Percentiles rank a stretch among this genome's conserved stretches.
Conservation (phyloP, 345 rosid species). For the Citrus hindsii region DNA sequence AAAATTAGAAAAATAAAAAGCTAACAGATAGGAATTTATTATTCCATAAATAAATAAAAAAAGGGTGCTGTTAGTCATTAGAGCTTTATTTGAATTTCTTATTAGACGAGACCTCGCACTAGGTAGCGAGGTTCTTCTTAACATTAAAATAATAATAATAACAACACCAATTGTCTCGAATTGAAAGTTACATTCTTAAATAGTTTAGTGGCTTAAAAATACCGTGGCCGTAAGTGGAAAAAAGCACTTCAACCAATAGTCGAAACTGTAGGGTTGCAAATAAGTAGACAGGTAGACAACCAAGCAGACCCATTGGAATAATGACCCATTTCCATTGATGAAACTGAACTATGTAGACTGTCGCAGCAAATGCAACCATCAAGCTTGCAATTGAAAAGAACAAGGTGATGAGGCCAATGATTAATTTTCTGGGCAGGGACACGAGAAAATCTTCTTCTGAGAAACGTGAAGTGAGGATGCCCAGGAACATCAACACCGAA, state of each 20-base stretch:
- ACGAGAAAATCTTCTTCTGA: neutral
- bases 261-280: neutral
- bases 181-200: too few relatives aligned
- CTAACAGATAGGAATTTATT: too few relatives aligned
- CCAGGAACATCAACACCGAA: neutral
- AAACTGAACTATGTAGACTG: neutral
- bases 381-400: slow-evolving; percentile 9
- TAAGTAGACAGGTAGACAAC: neutral
- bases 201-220: neutral
- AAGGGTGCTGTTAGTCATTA: too few relatives aligned
- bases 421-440: neutral
- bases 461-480: slow-evolving; percentile 5
- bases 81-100: too few relatives aligned
- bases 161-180: too few relatives aligned
- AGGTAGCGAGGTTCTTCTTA: too few relatives aligned
- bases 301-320: too few relatives aligned
- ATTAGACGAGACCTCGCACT: too few relatives aligned
- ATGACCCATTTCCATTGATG: too few relatives aligned
- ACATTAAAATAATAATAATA: too few relatives aligned
- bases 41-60: too few relatives aligned
- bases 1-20: too few relatives aligned
- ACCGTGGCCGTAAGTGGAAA: neutral
- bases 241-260: neutral
- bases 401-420: neutral
- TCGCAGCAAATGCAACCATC: slow-evolving; percentile 4